These are phyloP conservation scores for Hymenotorrendiella dingleyae DNA, from an alignment of 2,329 filamentous ascomycete species.

Conservation along the genomic window DNA sequence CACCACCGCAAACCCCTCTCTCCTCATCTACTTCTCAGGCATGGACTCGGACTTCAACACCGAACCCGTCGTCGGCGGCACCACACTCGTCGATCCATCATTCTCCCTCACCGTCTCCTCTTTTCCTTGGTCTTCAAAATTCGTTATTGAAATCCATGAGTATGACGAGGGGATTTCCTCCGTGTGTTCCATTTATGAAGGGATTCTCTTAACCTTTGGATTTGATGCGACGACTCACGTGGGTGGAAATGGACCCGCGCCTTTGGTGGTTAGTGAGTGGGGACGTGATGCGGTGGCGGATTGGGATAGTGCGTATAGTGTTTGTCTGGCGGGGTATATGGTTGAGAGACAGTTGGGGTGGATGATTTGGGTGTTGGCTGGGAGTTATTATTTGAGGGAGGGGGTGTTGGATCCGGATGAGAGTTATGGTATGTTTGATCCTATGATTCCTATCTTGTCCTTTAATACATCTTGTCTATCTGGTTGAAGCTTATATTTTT, in stretches of 20 bases:
- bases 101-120: constrained; percentile 31
- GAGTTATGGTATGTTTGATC: constrained; percentile 42
- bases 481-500: not conserved
- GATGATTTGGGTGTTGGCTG: constrained; percentile 52
- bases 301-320: constrained; percentile 43
- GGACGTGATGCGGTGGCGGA: constrained; percentile 41
- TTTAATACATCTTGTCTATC: not conserved
- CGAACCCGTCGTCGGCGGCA: constrained; percentile 12
- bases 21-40: constrained; percentile 43
- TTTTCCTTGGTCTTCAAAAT: constrained; percentile 37
- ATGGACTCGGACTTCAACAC: constrained; percentile 37
- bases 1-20: constrained; percentile 36
- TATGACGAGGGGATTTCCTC: constrained; percentile 31
- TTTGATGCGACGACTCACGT: constrained; percentile 36
- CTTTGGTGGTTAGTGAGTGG: constrained; percentile 38
- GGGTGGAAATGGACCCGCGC: constrained; percentile 32
- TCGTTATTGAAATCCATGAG: constrained; percentile 44
- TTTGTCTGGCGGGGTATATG: constrained; percentile 40
- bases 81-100: constrained; percentile 11
- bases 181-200: constrained; percentile 27
- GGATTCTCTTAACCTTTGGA: constrained; percentile 33
- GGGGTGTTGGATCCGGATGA: constrained; percentile 50
- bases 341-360: constrained; percentile 39
- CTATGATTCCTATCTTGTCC: not conserved
- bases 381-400: constrained; percentile 49